Percentiles rank a stretch among this genome's conserved stretches.
Evolutionary conservation across 805 yeast genomes (phyloP).

Genomic region (Sungouiella blattae): DNA sequence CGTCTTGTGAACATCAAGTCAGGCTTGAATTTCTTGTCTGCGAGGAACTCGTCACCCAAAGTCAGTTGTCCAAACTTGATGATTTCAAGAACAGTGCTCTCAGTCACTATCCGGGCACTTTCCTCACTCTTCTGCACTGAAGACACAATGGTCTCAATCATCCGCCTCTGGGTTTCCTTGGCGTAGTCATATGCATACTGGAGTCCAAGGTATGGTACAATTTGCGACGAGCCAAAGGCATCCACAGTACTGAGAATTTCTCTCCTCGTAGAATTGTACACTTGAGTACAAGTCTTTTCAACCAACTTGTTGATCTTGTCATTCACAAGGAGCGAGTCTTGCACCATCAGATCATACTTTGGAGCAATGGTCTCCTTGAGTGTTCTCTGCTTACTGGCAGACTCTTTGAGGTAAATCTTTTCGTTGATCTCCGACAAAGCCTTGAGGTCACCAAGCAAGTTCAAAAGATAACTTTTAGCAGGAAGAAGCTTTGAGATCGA

Average conservation of each 20-base stretch:
- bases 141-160: conserved; percentile 62
- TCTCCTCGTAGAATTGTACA: conserved; percentile 58
- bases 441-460: conserved; percentile 63
- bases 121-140: conserved; percentile 65
- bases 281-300: conserved; percentile 55
- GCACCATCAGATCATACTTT: conserved; percentile 50
- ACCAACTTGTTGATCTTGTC: conserved; percentile 60
- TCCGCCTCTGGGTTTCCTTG: conserved; percentile 58
- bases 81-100: conserved; percentile 57
- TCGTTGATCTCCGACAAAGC: conserved; percentile 62
- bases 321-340: conserved; percentile 50
- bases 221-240: conserved; percentile 48
- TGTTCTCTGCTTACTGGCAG: conserved; percentile 43
- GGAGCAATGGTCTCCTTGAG: conserved; percentile 58
- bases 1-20: conserved; percentile 80
- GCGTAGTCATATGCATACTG: conserved; percentile 69
- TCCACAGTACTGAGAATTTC: conserved; percentile 51
- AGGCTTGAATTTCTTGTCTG: conserved; percentile 62
- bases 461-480: conserved; percentile 80
- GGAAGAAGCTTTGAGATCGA: conserved; percentile 87
- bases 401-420: conserved; percentile 48
- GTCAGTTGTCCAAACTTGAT: conserved; percentile 57
- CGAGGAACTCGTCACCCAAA: conserved; percentile 60
- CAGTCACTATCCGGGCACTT: conserved; percentile 61
- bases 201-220: conserved; percentile 59